Base-by-base conservation (phyloP, 345 rosid genomes). In the Acer yangbiense region DNA sequence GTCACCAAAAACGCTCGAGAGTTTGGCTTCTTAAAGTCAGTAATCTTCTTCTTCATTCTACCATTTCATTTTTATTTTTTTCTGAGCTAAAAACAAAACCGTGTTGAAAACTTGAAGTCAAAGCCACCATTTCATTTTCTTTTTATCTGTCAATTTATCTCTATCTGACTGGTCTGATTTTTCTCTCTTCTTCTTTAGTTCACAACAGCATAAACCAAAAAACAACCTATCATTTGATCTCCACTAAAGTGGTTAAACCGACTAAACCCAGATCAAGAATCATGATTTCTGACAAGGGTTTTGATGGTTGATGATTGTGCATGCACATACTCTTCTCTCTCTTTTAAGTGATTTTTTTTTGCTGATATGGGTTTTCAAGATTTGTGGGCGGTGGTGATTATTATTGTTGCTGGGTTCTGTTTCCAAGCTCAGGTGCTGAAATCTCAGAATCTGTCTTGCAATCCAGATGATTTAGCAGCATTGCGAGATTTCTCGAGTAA, bases 371-470 rank as follows among this genome's bases (percentile, higher is more conserved):
- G 78, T 80, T 54, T 75, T 63, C 87, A 25, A 23, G 80, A 72
- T 77, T 82, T 81, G 50, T 85, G 84, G 77, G 73, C 81, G 72
- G 27, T 86, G 72, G 39, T 35, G 39, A 35, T 35, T 35, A 3
- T 83, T 71, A 13, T 87, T 81, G 23, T 86, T 68, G 64, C 79
- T 72, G 82, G 79, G 50, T 76, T 89, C 52, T 79, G 79, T 68
- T 76, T 78, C 74, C 83, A 78, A 35, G 71, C 82, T 77, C 82
- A 14, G 46, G 29, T 68, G 9, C 69, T 86, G 58, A 58, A 72
- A 39, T 78, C 91, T 54, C 93, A 88, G 70, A 79, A 73, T 82
- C 46, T 78, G 54, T 73, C 86, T 14, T 93, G 98, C 85, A 77
- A 86, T 75, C 29, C 77, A 39, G 68, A 76, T 81, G 98, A 93